Conservation (phyloP, 2,329 filamentous ascomycete genomes). For the Stachybotrys elegans region DNA sequence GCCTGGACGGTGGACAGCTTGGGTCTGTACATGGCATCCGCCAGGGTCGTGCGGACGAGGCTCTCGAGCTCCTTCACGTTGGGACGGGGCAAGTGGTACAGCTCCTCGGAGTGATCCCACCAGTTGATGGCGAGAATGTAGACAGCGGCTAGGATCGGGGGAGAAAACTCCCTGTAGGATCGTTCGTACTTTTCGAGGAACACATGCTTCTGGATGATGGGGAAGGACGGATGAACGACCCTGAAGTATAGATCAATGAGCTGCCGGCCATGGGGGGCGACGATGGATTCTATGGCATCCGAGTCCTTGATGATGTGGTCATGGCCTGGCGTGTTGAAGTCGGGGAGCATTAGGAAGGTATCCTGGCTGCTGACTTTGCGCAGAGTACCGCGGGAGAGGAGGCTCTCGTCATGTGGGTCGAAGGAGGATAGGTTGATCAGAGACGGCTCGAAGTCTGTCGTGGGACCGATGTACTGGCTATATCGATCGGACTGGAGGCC, state of each 20-base stretch:
- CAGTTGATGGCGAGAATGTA: conserved; percentile 85
- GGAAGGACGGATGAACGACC: conserved; percentile 74
- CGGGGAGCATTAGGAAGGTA: conserved; percentile 76
- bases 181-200: conserved; percentile 75
- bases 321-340: conserved; percentile 65
- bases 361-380: conserved; percentile 73
- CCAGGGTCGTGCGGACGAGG: conserved; percentile 66
- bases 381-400: conserved; percentile 62
- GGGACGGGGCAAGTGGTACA: conserved; percentile 60
- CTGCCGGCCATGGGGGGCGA: conserved; percentile 70
- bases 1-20: conserved; percentile 79
- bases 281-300: conserved; percentile 69
- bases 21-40: conserved; percentile 73
- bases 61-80: conserved; percentile 70
- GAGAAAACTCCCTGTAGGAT: conserved; percentile 68
- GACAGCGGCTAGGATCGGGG: conserved; percentile 71
- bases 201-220: conserved; percentile 75
- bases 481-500: conserved; percentile 74
- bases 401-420: conserved; percentile 75
- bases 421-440: conserved; percentile 76
- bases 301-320: conserved; percentile 65
- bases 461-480: conserved; percentile 78
- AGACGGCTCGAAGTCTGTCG: conserved; percentile 79
- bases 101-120: conserved; percentile 70
- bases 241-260: conserved; percentile 79